A percentile compares a stretch with the other conserved stretches of the same genome.
Evolutionary conservation across 2,329 filamentous ascomycete genomes (phyloP).

Genomic region (Corinectria fuckeliana): DNA sequence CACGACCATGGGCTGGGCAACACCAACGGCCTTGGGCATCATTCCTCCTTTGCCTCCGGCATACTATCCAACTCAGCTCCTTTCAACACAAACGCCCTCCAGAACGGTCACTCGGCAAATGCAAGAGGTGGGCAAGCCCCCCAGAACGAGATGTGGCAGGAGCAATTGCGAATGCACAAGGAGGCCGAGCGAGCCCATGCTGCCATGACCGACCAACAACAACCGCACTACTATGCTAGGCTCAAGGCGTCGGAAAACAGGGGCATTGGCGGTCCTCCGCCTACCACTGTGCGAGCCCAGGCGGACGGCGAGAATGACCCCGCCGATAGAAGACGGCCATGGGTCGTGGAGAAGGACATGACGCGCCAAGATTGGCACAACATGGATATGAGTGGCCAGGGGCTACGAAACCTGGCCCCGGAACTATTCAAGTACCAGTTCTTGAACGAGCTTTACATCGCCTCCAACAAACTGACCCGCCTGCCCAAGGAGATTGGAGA

Average conservation of each 20-base stretch:
- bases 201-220: slow-evolving; percentile 72
- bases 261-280: slow-evolving; percentile 64
- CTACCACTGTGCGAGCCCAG: slow-evolving; percentile 55
- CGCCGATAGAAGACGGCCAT: slow-evolving; percentile 64
- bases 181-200: slow-evolving; percentile 75
- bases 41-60: slow-evolving; percentile 44
- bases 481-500: slow-evolving; percentile 84
- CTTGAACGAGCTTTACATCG: slow-evolving; percentile 89
- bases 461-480: slow-evolving; percentile 85
- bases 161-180: slow-evolving; percentile 82
- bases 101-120: slow-evolving; percentile 62
- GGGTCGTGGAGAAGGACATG: slow-evolving; percentile 70
- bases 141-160: slow-evolving; percentile 79
- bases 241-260: slow-evolving; percentile 74
- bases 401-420: slow-evolving; percentile 79
- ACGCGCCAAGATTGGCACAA: slow-evolving; percentile 88
- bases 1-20: slow-evolving; percentile 63
- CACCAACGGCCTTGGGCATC: slow-evolving; percentile 60
- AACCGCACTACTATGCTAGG: slow-evolving; percentile 74
- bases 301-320: slow-evolving; percentile 59
- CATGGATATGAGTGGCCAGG: slow-evolving; percentile 95
- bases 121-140: slow-evolving; percentile 58
- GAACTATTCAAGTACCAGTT: slow-evolving; percentile 89
- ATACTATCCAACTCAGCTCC: slow-evolving; percentile 69
- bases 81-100: slow-evolving; percentile 60